Percentiles rank a stretch among this genome's conserved stretches.
phyloP scores from a whole-genome alignment of 192 early-diverging fungal genomes.

The Dimargaris xerosporica region DNA sequence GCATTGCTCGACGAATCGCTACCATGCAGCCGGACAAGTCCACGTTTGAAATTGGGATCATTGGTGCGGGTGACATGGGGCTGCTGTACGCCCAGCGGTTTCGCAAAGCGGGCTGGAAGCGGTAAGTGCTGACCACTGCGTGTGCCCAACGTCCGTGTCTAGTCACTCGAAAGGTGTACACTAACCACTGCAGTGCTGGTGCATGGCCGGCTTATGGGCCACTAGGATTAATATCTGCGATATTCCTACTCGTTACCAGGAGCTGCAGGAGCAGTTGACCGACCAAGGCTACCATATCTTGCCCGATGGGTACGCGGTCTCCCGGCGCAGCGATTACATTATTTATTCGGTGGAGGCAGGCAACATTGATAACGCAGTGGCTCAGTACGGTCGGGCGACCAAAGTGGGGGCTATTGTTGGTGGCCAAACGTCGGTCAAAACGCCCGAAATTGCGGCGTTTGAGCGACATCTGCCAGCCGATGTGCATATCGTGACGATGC shows the following conservation, averaged over 20 bases:
- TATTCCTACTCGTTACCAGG: slow-evolving; percentile 53
- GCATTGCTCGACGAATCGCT: background rate
- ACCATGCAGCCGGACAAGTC: slow-evolving; percentile 30
- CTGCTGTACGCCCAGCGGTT: slow-evolving; percentile 68
- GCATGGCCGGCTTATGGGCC: slow-evolving; percentile 1
- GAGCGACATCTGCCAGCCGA: slow-evolving; percentile 72
- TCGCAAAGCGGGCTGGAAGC: slow-evolving; percentile 61
- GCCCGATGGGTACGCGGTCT: slow-evolving; percentile 70
- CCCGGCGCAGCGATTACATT: slow-evolving; percentile 71
- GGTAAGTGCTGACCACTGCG: slow-evolving; percentile 20
- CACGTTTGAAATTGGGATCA: slow-evolving; percentile 66
- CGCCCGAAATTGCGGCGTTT: slow-evolving; percentile 84
- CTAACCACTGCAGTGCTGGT: background rate
- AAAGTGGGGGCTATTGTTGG: slow-evolving; percentile 77
- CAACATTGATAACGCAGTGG: slow-evolving; percentile 64
- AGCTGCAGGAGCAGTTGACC: slow-evolving; percentile 41
- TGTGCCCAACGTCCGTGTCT: background rate
- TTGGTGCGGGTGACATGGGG: slow-evolving; percentile 95
- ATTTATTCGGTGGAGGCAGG: slow-evolving; percentile 93
- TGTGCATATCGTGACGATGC: slow-evolving; percentile 88
- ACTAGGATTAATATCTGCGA: slow-evolving; percentile 78
- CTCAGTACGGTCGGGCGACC: slow-evolving; percentile 73
- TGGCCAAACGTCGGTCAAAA: slow-evolving; percentile 93
- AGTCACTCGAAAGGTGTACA: too few relatives aligned
- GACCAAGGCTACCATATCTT: slow-evolving; percentile 35